Conservation (phyloP, 345 rosid species). For the Hibiscus mutabilis region DNA sequence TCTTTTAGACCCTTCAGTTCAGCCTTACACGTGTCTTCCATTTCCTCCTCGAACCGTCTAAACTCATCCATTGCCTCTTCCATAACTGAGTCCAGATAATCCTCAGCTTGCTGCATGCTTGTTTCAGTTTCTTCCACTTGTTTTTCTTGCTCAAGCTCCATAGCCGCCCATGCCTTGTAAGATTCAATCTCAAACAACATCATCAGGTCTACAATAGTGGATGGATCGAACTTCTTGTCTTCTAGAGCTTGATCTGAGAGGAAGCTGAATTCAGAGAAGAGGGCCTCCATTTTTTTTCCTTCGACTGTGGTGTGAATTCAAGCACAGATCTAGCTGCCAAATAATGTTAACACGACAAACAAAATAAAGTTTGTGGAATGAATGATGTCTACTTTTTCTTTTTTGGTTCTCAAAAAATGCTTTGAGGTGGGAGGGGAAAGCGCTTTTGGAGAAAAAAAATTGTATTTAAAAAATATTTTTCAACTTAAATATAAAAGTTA, state of each 20-base stretch:
- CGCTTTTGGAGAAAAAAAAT: too few relatives aligned
- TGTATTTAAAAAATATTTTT: too few relatives aligned
- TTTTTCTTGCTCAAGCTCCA: constrained; percentile 40
- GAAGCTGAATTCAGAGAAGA: constrained; percentile 62
- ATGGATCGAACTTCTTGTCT: constrained; percentile 73
- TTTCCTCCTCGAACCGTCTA: constrained; percentile 56
- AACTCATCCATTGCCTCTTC: constrained; percentile 74
- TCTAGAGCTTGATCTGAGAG: constrained; percentile 61
- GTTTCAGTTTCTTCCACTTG: constrained; percentile 44
- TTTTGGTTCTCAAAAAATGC: too few relatives aligned
- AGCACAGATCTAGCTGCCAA: background rate
- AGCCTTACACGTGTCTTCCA: constrained; percentile 43
- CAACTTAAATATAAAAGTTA: too few relatives aligned
- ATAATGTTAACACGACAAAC: background rate
- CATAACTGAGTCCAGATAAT: constrained; percentile 61
- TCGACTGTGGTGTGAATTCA: background rate
- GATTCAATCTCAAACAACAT: constrained; percentile 80
- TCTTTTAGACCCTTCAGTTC: constrained; percentile 39
- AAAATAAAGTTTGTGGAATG: background rate
- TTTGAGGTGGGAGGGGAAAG: too few relatives aligned
- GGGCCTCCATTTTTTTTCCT: constrained; percentile 51
- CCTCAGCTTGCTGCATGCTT: constrained; percentile 44
- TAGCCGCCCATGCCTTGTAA: constrained; percentile 73
- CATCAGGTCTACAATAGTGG: constrained; percentile 64
- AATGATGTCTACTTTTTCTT: background rate